Conservation (phyloP, 495 filamentous ascomycete species). For the Sordaria brevicollis region DNA sequence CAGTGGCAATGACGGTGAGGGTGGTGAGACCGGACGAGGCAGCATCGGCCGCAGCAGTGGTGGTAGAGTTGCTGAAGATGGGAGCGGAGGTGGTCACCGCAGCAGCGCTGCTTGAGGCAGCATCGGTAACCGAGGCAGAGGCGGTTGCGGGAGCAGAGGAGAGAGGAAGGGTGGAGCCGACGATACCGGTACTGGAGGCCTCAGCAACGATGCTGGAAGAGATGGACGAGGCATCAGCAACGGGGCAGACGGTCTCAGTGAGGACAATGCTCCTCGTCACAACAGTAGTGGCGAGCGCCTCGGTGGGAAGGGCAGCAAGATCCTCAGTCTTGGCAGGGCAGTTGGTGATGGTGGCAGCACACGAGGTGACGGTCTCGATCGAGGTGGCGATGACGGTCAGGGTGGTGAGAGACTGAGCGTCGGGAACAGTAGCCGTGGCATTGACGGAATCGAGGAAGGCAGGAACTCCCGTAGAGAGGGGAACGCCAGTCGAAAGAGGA, state of each 20-base stretch:
- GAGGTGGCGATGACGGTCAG: conserved; percentile 45
- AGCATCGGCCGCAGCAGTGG: conserved; percentile 1
- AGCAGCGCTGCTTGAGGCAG: conserved; percentile 7
- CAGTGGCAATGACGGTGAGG: conserved; percentile 44
- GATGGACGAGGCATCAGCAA: conserved; percentile 29
- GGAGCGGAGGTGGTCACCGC: conserved; percentile 7
- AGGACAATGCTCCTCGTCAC: conserved; percentile 36
- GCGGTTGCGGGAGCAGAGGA: neutral
- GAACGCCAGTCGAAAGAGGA: conserved; percentile 6
- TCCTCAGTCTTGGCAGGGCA: conserved; percentile 44
- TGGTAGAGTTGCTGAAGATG: conserved; percentile 3
- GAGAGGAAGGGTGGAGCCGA: neutral
- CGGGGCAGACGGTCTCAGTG: conserved; percentile 36
- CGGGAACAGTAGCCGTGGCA: neutral
- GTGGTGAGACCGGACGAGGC: conserved; percentile 24
- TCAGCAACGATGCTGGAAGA: conserved; percentile 27
- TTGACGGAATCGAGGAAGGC: neutral
- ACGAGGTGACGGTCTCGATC: conserved; percentile 51
- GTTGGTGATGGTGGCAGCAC: conserved; percentile 50
- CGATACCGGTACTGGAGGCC: conserved; percentile 20
- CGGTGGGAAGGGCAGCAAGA: conserved; percentile 16
- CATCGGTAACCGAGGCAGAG: too few relatives aligned
- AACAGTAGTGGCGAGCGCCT: conserved; percentile 22
- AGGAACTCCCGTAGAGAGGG: neutral
- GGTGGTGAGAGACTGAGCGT: conserved; percentile 5